phyloP scores from a whole-genome alignment of 257 asterid genomes.

The Solanum appendiculatum region DNA sequence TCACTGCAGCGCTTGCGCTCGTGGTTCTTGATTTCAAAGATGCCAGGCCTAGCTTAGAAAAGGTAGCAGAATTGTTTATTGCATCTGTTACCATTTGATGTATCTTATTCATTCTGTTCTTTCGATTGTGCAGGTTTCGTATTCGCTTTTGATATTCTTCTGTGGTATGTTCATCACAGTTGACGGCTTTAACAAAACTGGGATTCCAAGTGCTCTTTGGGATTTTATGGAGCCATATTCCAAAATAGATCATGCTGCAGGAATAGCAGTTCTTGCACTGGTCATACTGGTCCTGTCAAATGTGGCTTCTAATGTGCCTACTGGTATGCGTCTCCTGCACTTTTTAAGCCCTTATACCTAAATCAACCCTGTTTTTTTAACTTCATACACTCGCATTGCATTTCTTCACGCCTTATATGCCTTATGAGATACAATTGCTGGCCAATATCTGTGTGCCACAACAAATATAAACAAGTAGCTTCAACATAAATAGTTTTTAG shows the following conservation, averaged over 20 bases:
- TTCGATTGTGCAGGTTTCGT: slow-evolving; percentile 58
- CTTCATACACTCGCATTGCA: background rate
- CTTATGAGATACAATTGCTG: background rate
- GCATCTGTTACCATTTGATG: background rate
- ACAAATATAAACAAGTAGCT: background rate
- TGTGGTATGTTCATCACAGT: slow-evolving; percentile 92
- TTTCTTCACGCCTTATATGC: background rate
- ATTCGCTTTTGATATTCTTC: slow-evolving; percentile 86
- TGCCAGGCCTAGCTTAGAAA: slow-evolving; percentile 67
- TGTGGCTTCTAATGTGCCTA: slow-evolving; percentile 89
- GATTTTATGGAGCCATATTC: slow-evolving; percentile 83
- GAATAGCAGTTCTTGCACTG: slow-evolving; percentile 55
- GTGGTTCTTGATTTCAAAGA: slow-evolving; percentile 88
- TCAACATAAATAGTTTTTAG: too few relatives aligned
- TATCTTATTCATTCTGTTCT: background rate
- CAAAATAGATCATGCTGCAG: slow-evolving; percentile 42
- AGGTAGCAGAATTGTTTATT: slow-evolving; percentile 32
- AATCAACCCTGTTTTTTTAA: background rate
- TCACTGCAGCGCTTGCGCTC: slow-evolving; percentile 88
- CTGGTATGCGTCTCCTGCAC: slow-evolving; percentile 34
- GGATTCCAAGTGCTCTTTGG: slow-evolving; percentile 83
- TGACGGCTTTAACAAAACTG: slow-evolving; percentile 75
- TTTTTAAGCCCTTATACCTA: background rate
- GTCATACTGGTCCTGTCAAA: slow-evolving; percentile 77
- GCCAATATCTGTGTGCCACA: background rate